A percentile compares a stretch with the other conserved stretches of the same genome.
These are phyloP conservation scores for Pneumocystis murina DNA, from an alignment of 1,139 yeast species.

Conservation along the genomic window DNA sequence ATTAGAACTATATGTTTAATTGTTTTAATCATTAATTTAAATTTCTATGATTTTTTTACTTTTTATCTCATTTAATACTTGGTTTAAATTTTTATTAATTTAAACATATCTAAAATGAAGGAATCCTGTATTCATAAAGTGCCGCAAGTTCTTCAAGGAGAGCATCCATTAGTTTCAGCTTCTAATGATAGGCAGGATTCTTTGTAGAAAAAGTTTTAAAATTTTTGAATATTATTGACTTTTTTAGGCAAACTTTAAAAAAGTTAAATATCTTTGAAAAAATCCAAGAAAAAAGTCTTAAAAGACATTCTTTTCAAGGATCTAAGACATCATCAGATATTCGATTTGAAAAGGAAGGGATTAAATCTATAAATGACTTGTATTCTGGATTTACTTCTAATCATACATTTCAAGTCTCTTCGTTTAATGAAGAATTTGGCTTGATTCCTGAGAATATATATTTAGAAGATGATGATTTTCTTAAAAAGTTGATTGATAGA, in stretches of 20 bases:
- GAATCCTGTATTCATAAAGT: no score
- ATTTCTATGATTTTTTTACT: no score
- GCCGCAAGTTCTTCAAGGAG: background rate
- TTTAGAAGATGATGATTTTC: slow-evolving; percentile 23
- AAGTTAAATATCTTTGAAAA: background rate
- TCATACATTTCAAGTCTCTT: background rate
- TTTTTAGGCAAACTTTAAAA: background rate
- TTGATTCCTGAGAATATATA: slow-evolving; percentile 27
- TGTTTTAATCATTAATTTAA: background rate
- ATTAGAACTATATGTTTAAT: background rate
- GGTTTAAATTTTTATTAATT: no score
- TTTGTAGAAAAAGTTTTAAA: background rate
- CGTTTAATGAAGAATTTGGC: background rate
- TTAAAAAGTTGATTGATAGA: slow-evolving; percentile 27
- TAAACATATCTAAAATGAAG: no score
- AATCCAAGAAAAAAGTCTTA: background rate
- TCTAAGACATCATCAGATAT: no score
- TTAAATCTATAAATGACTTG: background rate
- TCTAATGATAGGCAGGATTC: background rate
- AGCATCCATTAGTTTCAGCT: background rate
- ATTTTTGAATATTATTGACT: background rate
- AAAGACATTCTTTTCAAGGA: background rate
- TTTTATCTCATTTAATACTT: no score
- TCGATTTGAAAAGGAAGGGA: background rate
- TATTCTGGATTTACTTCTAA: background rate